Base-by-base conservation (phyloP, 2,329 filamentous ascomycete genomes). In the Cladosporium sp. region DNA sequence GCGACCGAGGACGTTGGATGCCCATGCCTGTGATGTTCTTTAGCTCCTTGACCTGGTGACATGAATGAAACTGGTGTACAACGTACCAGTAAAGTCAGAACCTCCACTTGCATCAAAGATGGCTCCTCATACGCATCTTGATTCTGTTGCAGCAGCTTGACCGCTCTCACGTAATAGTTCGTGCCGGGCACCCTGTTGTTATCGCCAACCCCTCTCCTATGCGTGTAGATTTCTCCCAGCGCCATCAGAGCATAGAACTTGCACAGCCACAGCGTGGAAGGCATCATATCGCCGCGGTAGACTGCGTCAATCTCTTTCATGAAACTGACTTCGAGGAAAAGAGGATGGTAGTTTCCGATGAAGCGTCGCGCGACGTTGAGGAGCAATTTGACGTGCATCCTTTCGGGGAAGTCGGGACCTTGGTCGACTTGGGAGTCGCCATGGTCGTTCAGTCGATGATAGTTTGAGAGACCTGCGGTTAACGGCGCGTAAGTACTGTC, bases 231-330 rank as follows among this genome's bases (percentile, higher is more conserved):
- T 53, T 76, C 73, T 0, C 74, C 74, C 3, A 77, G 63, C 0
- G 73, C 74, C 53, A 77, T 73, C 0, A 76, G 40, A 0, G 70
- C 72, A 59, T 70, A 73, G 0, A 76, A 53, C 48, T 76, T 76
- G 53, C 71, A 72, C 7, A 64, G 67, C 1, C 67, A 55, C 0
- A 73, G 51, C 0, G 62, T 57, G 19, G 69, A 67, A 3, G 62
- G 62, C 5, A 63, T 64, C 6, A 63, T 58, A 3, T 64, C 61
- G 15, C 67, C 66, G 44, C 64, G 59, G 17, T 73, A 69, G 0
- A 65, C 64, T 19, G 68, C 64, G 41, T 75, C 70, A 0, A 76
- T 54, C 0, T 62, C 61, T 2, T 67, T 65, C 1, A 71, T 56
- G 11, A 74, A 68, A 3, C 63, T 63, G 22, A 68, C 72, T 44